Base-by-base conservation (phyloP, 2,329 filamentous ascomycete species). In the Monascus ruber region DNA sequence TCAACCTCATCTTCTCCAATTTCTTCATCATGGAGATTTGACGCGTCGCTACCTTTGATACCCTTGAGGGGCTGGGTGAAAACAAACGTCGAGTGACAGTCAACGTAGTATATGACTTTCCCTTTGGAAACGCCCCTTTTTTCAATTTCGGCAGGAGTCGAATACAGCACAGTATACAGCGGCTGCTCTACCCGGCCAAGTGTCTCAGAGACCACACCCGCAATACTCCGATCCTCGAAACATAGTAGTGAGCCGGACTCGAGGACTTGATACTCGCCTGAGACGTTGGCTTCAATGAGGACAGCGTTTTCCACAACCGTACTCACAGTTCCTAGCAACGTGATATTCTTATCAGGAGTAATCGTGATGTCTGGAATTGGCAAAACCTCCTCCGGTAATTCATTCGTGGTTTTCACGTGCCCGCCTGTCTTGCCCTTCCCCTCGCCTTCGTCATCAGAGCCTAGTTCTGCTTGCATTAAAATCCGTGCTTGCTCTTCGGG, bases 11-110 rank as follows among this genome's bases (percentile, higher is more conserved):
- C 85, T 27, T 83, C 81, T 10, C 68, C 79, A 5, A 87, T 74
- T 64, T 96, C 89, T 60, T 98, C 91, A 50, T 96, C 91, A 60
- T 94, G 83, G 39, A 94, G 73, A 57, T 96, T 96, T 37, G 86
- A 94, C 6, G 91, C 89, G 61, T 98, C 91, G 6, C 86, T 91
- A 43, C 87, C 86, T 65, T 94, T 96, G 53, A 83, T 59, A 38
- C 72, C 74, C 60, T 82, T 83, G 41, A 96, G 68, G 5, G 81
- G 78, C 58, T 91, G 76, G 0, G 89, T 95, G 55, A 94, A 91
- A 40, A 94, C 85, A 51, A 83, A 93, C 0, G 74, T 79, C 32
- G 86, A 86, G 58, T 91, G 82, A 6, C 76, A 69, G 34, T 81
- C 74, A 3, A 89, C 79, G 55, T 94, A 96, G 65, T 77, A 94